phyloP scores from a whole-genome alignment of 2,329 filamentous ascomycete species.

The Massarina eburnea region DNA sequence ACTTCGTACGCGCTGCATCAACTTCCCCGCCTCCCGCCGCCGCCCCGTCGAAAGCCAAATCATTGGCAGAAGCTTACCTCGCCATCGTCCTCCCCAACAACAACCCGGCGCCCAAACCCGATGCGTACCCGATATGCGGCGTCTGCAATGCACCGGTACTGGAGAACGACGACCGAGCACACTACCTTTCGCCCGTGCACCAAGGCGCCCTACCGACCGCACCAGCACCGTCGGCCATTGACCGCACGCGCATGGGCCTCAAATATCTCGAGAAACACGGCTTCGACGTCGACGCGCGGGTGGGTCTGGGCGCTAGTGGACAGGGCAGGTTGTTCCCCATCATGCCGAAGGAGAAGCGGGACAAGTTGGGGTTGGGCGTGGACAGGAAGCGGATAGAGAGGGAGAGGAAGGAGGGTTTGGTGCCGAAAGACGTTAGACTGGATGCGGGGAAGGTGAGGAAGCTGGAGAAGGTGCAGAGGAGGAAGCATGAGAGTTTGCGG shows the following conservation, averaged over 20 bases:
- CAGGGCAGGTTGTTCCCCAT: constrained; percentile 75
- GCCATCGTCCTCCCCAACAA: constrained; percentile 63
- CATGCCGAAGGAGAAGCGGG: constrained; percentile 69
- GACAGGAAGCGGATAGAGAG: constrained; percentile 44
- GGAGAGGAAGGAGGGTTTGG: constrained; percentile 39
- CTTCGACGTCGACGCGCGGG: constrained; percentile 72
- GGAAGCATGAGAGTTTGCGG: constrained; percentile 64
- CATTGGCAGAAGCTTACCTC: constrained; percentile 64
- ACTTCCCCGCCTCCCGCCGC: constrained; percentile 17
- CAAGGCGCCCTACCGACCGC: constrained; percentile 70
- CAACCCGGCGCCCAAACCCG: constrained; percentile 16
- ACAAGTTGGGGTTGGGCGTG: constrained; percentile 73
- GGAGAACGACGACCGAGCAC: constrained; percentile 46
- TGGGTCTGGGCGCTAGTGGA: constrained; percentile 70
- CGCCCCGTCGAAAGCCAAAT: constrained; percentile 44
- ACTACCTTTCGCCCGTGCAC: constrained; percentile 63
- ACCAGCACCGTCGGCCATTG: constrained; percentile 70
- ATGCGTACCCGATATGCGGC: constrained; percentile 28
- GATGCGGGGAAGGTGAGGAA: constrained; percentile 72
- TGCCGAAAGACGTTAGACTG: constrained; percentile 46
- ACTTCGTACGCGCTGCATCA: constrained; percentile 58
- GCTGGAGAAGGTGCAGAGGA: constrained; percentile 63
- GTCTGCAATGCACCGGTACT: constrained; percentile 42
- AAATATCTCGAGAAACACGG: constrained; percentile 66
- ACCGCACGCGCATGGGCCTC: constrained; percentile 70